Evolutionary conservation across 78 protist species (phyloP), one percentile per base, ranked within the genome.

Genomic region (Polysphondylium violaceum): DNA sequence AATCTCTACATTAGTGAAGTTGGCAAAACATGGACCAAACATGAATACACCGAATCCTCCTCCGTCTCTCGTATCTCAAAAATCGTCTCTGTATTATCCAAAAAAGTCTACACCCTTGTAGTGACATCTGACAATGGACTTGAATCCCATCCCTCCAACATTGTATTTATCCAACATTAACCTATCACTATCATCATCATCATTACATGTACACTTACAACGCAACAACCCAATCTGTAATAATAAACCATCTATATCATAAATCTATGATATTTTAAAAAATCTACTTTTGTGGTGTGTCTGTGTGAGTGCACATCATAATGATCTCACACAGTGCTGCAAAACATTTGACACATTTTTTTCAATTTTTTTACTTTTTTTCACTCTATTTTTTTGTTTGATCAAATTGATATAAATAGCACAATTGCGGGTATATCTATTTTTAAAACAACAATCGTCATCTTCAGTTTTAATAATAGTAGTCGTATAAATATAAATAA

Each of bases 121-220:
- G 76, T 43, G 14, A 63, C 71, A 16, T 33, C 44, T 16, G 25
- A 63, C 19, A 67, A 67, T 67, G 74, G 74, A 0, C 19, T 67
- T 2, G 74, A 67, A 38, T 67, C 74, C 6, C 23, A 40, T 19
- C 55, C 55, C 2, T 67, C 74, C 11, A 67, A 67, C 23, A 38
- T 67, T 67, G 31, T 19, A 7, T 67, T 67, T 40, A 35, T 63
- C 31, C 3, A 3, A 16, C 17, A 25, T 31, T 23, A 38, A 36
- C 74, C 74, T n/a, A n/a, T n/a, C n/a, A n/a, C n/a, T n/a, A n/a
- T n/a, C n/a, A n/a, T n/a, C n/a, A n/a, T n/a, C n/a, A n/a, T n/a
- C n/a, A n/a, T n/a, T n/a, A n/a, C n/a, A n/a, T n/a, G n/a, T n/a
- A n/a, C n/a, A n/a, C n/a, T n/a, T n/a, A n/a, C n/a, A n/a, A n/a